These are phyloP conservation scores for Abrus pulchellus DNA, from an alignment of 306 rosid species.

Conservation along the genomic window DNA sequence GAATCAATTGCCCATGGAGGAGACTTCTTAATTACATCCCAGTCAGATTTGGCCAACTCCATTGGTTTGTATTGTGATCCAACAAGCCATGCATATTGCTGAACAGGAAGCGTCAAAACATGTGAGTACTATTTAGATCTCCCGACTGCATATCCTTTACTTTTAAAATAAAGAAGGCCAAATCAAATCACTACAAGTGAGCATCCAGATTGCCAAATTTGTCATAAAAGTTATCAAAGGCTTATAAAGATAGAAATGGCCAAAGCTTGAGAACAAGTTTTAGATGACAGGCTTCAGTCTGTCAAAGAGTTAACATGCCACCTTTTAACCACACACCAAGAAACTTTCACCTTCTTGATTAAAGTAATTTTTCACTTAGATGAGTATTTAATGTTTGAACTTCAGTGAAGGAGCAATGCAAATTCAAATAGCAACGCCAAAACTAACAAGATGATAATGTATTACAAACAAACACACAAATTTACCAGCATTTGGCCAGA, in stretches of 20 bases:
- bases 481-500: constrained; percentile 89
- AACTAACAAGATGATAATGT: constrained; percentile 33
- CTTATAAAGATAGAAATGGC: constrained; percentile 30
- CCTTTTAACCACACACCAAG: constrained; percentile 13
- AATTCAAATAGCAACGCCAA: constrained; percentile 19
- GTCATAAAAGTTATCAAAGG: neutral
- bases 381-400: constrained; percentile 27
- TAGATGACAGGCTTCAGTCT: constrained; percentile 28
- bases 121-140: neutral
- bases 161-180: constrained; percentile 13
- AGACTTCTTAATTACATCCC: constrained; percentile 86
- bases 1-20: constrained; percentile 98
- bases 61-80: constrained; percentile 92
- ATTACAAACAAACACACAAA: constrained; percentile 16
- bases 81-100: constrained; percentile 99
- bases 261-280: constrained; percentile 38
- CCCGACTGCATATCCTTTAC: constrained; percentile 28
- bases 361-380: constrained; percentile 31
- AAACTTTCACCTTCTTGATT: constrained; percentile 22
- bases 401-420: constrained; percentile 12
- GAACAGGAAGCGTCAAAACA: constrained; percentile 52
- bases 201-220: constrained; percentile 9
- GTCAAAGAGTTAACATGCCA: constrained; percentile 14
- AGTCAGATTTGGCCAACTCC: constrained; percentile 94
- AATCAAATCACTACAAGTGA: constrained; percentile 25